These are phyloP conservation scores for Metschnikowia drakensbergensis DNA, from an alignment of 805 yeast genomes.

Conservation along the genomic window DNA sequence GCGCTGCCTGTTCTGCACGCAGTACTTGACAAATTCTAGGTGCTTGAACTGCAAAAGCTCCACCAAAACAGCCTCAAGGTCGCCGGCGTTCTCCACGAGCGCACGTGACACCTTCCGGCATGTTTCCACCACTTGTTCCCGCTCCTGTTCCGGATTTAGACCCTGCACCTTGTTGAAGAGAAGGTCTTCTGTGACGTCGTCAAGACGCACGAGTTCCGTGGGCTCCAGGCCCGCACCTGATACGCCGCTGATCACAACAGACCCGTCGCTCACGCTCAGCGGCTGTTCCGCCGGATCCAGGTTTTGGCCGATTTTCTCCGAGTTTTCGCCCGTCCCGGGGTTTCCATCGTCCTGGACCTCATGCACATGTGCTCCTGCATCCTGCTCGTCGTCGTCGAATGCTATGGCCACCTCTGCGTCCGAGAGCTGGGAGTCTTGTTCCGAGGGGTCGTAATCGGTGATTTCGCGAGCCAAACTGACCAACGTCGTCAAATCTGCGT, in stretches of 20 bases:
- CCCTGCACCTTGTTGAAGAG: conserved; percentile 33
- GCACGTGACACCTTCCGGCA: conserved; percentile 38
- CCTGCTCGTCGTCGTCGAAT: conserved; percentile 21
- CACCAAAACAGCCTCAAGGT: conserved; percentile 52
- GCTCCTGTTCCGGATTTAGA: conserved; percentile 35
- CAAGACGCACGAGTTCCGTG: conserved; percentile 3
- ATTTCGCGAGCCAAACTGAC: conserved; percentile 43
- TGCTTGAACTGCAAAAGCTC: conserved; percentile 51
- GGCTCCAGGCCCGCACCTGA: background rate
- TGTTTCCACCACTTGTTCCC: conserved; percentile 31
- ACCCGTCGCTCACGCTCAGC: background rate
- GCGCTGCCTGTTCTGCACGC: conserved; percentile 49
- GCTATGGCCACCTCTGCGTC: conserved; percentile 24
- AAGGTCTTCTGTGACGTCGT: conserved; percentile 14
- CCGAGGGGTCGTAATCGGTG: conserved; percentile 44
- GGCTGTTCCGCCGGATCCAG: too few relatives aligned
- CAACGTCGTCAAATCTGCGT: conserved; percentile 45
- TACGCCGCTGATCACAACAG: background rate
- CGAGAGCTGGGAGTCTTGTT: conserved; percentile 8
- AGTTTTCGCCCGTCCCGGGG: conserved; percentile 16
- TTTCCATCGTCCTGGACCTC: conserved; percentile 28
- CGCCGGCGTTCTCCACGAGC: conserved; percentile 35
- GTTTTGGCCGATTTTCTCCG: conserved; percentile 7
- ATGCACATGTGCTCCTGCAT: conserved; percentile 10
- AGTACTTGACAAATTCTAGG: conserved; percentile 43